Evolutionary conservation across 208 protist genomes (phyloP), one percentile per base, ranked within the genome.

Genomic region (Sergeia podlipaevii): DNA sequence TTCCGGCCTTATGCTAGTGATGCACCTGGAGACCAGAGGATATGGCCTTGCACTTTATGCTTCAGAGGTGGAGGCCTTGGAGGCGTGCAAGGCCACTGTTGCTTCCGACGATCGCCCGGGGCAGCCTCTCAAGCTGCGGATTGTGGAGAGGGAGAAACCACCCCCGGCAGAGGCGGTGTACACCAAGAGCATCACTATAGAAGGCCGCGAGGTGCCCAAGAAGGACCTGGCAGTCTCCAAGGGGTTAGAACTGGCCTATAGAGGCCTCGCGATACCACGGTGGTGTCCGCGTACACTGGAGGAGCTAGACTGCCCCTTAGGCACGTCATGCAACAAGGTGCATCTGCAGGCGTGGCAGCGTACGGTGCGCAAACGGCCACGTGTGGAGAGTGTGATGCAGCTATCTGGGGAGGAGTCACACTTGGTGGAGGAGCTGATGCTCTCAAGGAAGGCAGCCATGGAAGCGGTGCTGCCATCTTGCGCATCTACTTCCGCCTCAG

Each of bases 31-130:
- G 51, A 81, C 70, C 8, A 57, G 67, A 23, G 78, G 78, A 27
- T 91, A 84, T 55, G 89, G 60, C 1, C 68, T 93, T 26, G 85
- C 80, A 8, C 53, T 96, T 17, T 96, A 93, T 63, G 85, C 85
- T 6, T 85, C 77, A 1, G 80, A 96, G 66, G 70, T 64, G 11
- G 89, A 91, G 61, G 89, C 89, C 3, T 48, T 93, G 17, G 89
- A 62, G 18, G 89, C 89, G 17, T 95, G 89, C 63, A 76, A 83
- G 55, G 70, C 82, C 2, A 72, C 56, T 7, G 87, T 91, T 18
- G 66, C 63, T 2, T 75, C 66, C 7, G 65, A 26, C 50, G 68
- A 48, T 56, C 73, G 36, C 58, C 61, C 1, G 71, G 55, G 29
- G 18, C 24, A 3, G 1, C 74, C 85, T 8, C 67, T 96, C 27